A percentile compares a stretch with the other conserved stretches of the same genome.
Conservation (phyloP, 495 filamentous ascomycete species). For the Penicillium simplicissimum region DNA sequence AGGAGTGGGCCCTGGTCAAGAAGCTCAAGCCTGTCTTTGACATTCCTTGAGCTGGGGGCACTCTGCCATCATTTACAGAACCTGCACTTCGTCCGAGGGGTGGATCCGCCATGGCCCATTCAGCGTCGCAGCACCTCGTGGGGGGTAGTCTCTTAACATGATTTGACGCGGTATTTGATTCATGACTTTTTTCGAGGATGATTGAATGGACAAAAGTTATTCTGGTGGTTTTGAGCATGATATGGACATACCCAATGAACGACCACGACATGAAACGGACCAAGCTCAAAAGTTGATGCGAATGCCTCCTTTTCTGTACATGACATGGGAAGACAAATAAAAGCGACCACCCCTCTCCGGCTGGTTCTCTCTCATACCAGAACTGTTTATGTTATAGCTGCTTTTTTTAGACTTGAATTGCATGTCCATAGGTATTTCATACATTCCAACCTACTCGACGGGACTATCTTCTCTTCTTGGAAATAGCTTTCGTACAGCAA, state of each 20-base stretch:
- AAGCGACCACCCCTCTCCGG: slow-evolving; percentile 11
- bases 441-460: background rate
- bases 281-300: slow-evolving; percentile 20
- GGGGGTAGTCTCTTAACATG: background rate
- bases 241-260: slow-evolving; percentile 36
- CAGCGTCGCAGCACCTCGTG: background rate
- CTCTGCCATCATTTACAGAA: background rate
- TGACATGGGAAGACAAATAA: slow-evolving; percentile 29
- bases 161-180: slow-evolving; percentile 6
- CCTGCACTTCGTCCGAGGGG: slow-evolving; percentile 1
- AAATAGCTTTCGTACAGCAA: background rate
- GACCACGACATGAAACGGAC: slow-evolving; percentile 33
- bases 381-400: slow-evolving; percentile 21
- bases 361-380: slow-evolving; percentile 30
- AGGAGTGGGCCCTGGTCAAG: slow-evolving; percentile 90
- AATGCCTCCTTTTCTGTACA: slow-evolving; percentile 30
- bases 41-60: slow-evolving; percentile 59
- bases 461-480: background rate
- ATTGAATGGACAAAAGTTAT: slow-evolving; percentile 25
- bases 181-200: background rate
- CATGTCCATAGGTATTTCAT: background rate
- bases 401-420: slow-evolving; percentile 23
- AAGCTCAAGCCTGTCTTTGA: slow-evolving; percentile 95
- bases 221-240: slow-evolving; percentile 24
- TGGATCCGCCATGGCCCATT: background rate